These are phyloP conservation scores for Cudoniella acicularis DNA, from an alignment of 495 filamentous ascomycete genomes.

Conservation along the genomic window DNA sequence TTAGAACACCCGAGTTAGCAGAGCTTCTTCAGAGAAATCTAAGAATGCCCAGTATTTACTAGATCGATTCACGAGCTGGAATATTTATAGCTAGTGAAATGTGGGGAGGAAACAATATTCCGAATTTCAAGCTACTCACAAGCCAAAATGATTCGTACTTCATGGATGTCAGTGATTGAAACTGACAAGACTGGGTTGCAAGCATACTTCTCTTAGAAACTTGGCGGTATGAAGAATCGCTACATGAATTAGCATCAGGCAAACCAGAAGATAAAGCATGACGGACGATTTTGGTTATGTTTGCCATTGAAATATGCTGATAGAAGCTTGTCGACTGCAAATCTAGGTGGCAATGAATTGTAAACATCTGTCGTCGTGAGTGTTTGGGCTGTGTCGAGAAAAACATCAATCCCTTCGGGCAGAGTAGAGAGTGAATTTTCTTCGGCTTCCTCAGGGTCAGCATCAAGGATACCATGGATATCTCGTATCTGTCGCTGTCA, in stretches of 20 bases:
- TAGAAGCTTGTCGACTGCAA: slow-evolving; percentile 37
- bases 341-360: slow-evolving; percentile 36
- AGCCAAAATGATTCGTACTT: slow-evolving; percentile 46
- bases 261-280: not conserved
- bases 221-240: slow-evolving; percentile 37
- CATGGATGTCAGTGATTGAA: slow-evolving; percentile 13
- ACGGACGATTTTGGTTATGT: slow-evolving; percentile 37
- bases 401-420: not conserved
- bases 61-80: too few species aligned
- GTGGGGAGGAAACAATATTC: too few species aligned
- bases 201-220: slow-evolving; percentile 28
- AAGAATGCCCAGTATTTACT: too few species aligned
- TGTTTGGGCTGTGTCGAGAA: slow-evolving; percentile 50
- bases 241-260: slow-evolving; percentile 9
- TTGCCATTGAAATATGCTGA: slow-evolving; percentile 46
- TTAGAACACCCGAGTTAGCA: too few species aligned
- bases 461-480: slow-evolving; percentile 76
- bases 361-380: slow-evolving; percentile 64
- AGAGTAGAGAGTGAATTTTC: slow-evolving; percentile 51
- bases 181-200: too few species aligned
- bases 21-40: too few species aligned
- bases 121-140: too few species aligned
- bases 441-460: slow-evolving; percentile 46
- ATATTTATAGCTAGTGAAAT: too few species aligned
- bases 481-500: slow-evolving; percentile 62